These are phyloP conservation scores for Paxillus involutus DNA, from an alignment of 768 basidiomycete species.

Conservation along the genomic window DNA sequence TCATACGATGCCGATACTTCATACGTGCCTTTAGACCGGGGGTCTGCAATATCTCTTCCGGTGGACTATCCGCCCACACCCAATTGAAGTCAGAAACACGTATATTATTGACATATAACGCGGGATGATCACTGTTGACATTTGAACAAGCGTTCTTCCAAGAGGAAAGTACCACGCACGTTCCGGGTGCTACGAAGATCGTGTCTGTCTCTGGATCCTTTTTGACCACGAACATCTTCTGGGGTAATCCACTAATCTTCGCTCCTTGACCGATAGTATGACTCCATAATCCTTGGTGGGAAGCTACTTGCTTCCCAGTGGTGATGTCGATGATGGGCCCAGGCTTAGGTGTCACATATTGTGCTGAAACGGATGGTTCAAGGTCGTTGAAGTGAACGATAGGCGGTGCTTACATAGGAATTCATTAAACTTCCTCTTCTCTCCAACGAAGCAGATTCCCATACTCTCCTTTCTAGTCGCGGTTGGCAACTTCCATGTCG, in stretches of 20 bases:
- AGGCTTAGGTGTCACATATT: constrained; percentile 70
- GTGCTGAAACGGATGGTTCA: constrained; percentile 43
- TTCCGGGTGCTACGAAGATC: constrained; percentile 74
- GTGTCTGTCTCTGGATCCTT: constrained; percentile 67
- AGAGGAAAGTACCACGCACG: constrained; percentile 41
- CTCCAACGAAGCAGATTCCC: constrained; percentile 93
- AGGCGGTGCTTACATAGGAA: constrained; percentile 61
- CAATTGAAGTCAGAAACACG: constrained; percentile 59
- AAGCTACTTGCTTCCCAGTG: constrained; percentile 52
- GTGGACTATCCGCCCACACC: constrained; percentile 71
- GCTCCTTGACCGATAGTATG: constrained; percentile 87
- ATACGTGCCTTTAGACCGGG: constrained; percentile 50
- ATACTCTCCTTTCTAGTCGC: constrained; percentile 83
- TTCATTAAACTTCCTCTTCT: constrained; percentile 65
- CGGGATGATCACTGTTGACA: constrained; percentile 53
- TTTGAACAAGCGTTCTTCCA: not conserved
- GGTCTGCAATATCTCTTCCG: constrained; percentile 39
- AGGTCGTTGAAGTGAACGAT: not conserved
- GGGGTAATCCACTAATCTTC: constrained; percentile 56
- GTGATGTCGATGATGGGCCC: constrained; percentile 66
- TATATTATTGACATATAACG: constrained; percentile 45
- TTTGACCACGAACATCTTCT: constrained; percentile 67
- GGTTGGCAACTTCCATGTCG: constrained; percentile 60
- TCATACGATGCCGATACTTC: constrained; percentile 74
- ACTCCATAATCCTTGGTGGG: constrained; percentile 77